phyloP scores from a whole-genome alignment of 345 rosid species.

The Trapa incisa region DNA sequence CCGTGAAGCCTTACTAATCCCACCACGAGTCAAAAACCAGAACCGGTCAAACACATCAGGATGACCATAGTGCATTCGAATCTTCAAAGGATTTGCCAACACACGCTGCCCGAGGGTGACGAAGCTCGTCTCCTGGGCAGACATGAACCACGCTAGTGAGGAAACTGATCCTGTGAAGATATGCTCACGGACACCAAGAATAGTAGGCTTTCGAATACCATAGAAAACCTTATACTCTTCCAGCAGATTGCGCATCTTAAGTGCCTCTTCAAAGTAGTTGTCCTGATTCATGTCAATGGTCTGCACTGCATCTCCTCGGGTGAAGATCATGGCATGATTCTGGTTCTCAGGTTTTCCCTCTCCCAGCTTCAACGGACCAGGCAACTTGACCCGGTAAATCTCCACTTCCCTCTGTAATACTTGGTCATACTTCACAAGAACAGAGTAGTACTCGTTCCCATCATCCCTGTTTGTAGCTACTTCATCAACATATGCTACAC shows the following conservation, averaged over 20 bases:
- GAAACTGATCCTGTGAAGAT: slow-evolving; percentile 96
- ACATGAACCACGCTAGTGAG: slow-evolving; percentile 89
- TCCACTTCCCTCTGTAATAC: slow-evolving; percentile 73
- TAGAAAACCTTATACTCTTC: slow-evolving; percentile 66
- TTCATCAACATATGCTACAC: slow-evolving; percentile 94
- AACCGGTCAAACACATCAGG: slow-evolving; percentile 97
- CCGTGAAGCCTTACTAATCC: slow-evolving; percentile 91
- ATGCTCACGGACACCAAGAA: slow-evolving; percentile 90
- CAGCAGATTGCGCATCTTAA: slow-evolving; percentile 88
- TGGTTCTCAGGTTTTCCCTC: slow-evolving; percentile 99
- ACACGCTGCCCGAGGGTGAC: slow-evolving; percentile 97
- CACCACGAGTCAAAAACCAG: slow-evolving; percentile 95
- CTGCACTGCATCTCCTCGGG: slow-evolving; percentile 95
- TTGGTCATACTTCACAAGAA: slow-evolving; percentile 85
- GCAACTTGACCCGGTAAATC: slow-evolving; percentile 81
- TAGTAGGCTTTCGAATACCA: slow-evolving; percentile 51
- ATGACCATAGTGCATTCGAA: slow-evolving; percentile 97
- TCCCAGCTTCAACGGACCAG: slow-evolving; percentile 93
- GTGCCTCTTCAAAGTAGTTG: slow-evolving; percentile 95
- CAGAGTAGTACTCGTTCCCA: slow-evolving; percentile 70
- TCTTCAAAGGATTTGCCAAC: slow-evolving; percentile 87
- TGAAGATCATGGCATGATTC: slow-evolving; percentile 90
- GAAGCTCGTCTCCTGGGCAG: slow-evolving; percentile 79
- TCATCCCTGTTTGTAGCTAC: slow-evolving; percentile 48
- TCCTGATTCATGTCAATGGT: slow-evolving; percentile 99